Conservation (phyloP, 495 filamentous ascomycete genomes). For the Penicillium samsonianum region DNA sequence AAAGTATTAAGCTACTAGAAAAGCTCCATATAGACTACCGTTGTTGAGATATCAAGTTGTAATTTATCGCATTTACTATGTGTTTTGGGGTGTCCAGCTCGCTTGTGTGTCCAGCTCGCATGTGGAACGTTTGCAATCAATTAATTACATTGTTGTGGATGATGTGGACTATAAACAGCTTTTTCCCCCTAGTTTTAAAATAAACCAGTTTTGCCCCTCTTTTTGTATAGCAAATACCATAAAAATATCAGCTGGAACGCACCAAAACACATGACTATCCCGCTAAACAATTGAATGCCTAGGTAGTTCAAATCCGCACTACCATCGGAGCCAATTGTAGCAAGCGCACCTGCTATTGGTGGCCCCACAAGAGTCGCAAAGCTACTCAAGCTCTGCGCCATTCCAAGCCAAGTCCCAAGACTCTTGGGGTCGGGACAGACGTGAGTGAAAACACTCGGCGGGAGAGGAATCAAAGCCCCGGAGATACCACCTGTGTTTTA, state of each 20-base stretch:
- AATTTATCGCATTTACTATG: too few relatives aligned
- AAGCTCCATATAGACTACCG: too few relatives aligned
- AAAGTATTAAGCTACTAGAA: too few relatives aligned
- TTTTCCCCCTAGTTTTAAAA: slow-evolving; percentile 9
- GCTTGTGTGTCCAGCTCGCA: too few relatives aligned
- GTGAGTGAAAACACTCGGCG: slow-evolving; percentile 61
- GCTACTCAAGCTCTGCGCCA: slow-evolving; percentile 68
- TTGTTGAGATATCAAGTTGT: too few relatives aligned
- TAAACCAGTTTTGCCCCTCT: slow-evolving; percentile 24
- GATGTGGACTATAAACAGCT: neutral
- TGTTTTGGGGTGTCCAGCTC: too few relatives aligned
- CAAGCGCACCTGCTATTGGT: slow-evolving; percentile 62
- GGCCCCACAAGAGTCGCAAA: slow-evolving; percentile 68
- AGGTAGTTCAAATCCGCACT: slow-evolving; percentile 27
- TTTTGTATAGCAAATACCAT: slow-evolving; percentile 26
- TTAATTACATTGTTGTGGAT: neutral
- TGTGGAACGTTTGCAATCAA: too few relatives aligned
- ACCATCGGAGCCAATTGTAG: slow-evolving; percentile 22
- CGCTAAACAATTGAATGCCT: slow-evolving; percentile 30
- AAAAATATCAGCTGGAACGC: slow-evolving; percentile 19
- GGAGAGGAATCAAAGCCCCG: slow-evolving; percentile 64
- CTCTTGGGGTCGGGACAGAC: slow-evolving; percentile 61
- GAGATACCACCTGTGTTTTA: slow-evolving; percentile 53
- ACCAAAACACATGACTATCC: slow-evolving; percentile 25
- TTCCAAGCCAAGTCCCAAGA: slow-evolving; percentile 66